Evolutionary conservation across 139 green algal species (phyloP), one percentile per base, ranked within the genome.

Genomic region (Closterium sp.): DNA sequence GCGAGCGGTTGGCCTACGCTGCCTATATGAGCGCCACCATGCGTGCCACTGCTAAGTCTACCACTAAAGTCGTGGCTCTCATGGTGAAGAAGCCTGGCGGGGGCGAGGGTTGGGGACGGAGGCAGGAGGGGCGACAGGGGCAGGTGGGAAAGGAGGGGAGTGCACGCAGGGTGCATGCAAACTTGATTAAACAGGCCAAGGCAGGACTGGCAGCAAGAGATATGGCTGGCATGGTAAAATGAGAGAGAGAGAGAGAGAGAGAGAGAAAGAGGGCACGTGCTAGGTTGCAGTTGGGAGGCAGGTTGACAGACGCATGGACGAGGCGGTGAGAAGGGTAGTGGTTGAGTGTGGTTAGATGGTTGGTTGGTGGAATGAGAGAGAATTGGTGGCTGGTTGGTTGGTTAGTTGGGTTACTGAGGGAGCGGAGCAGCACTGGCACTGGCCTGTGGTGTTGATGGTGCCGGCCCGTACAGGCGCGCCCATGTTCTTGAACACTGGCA

Each of bases 1-100:
- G 89, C 38, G 92, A 96, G 70, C 96, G 94, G 45, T 94, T 34
- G 2, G 88, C 79, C 21, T 95, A 95, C 7, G 97, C 96, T 28
- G 96, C 92, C 87, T 97, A 93, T 31, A 98, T 96, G 13, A 98
- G 94, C 9, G 86, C 70, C 0, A 94, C 95, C 90, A 98, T 95
- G 27, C 95, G 89, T 0, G 97, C 96, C 1, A 98, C 95, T 27
- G 97, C 95, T 21, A 95, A 97, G 86, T 97, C 96, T 7, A 96
- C 93, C 34, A 91, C 94, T 1, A n/a, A n/a, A n/a, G n/a, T n/a
- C n/a, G 94, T 97, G 27, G 96, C 96, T 1, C 88, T 32, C 19
- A 98, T 91, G 32, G 93, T 87, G 31, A 98, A 79, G 17, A 34
- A 90, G 9, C 91, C 91, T 34, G 88, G 28, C 19, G 30, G n/a